phyloP scores from a whole-genome alignment of 2,329 filamentous ascomycete species.

The Lasiodiplodia gonubiensis region DNA sequence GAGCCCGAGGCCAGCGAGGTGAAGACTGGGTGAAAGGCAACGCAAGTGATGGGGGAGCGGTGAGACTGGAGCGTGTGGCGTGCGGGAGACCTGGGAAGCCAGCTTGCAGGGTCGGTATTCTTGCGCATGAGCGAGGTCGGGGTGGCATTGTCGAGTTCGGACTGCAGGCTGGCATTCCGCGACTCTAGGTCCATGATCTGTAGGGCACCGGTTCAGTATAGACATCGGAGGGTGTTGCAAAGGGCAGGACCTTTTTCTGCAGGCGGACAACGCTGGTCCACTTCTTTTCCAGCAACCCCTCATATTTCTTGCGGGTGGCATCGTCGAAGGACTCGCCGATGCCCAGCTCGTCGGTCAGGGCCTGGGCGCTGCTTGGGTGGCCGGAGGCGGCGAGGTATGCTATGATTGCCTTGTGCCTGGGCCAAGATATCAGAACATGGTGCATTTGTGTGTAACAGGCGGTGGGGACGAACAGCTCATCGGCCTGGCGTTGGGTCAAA shows the following conservation, averaged over 20 bases:
- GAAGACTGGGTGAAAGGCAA: slow-evolving; percentile 92
- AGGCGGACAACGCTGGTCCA: slow-evolving; percentile 95
- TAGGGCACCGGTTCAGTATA: slow-evolving; percentile 1
- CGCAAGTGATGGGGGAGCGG: slow-evolving; percentile 78
- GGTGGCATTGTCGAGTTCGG: slow-evolving; percentile 83
- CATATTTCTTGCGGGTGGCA: slow-evolving; percentile 88
- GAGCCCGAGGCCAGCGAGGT: slow-evolving; percentile 88
- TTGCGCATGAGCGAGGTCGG: slow-evolving; percentile 76
- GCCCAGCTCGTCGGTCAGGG: slow-evolving; percentile 77
- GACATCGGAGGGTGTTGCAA: neutral
- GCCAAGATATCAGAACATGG: slow-evolving; percentile 30
- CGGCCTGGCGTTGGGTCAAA: slow-evolving; percentile 79
- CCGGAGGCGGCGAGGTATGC: slow-evolving; percentile 81
- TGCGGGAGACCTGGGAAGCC: slow-evolving; percentile 84
- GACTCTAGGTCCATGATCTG: slow-evolving; percentile 94
- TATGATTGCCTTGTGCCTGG: slow-evolving; percentile 90
- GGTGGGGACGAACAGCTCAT: slow-evolving; percentile 71
- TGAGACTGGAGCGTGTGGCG: slow-evolving; percentile 85
- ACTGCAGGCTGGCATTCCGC: slow-evolving; percentile 73
- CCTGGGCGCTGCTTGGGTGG: slow-evolving; percentile 70
- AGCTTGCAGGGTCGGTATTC: slow-evolving; percentile 82
- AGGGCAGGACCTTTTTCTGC: slow-evolving; percentile 80
- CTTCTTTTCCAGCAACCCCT: slow-evolving; percentile 93
- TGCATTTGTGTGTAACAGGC: slow-evolving; percentile 28
- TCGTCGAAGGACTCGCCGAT: slow-evolving; percentile 78